A percentile compares a stretch with the other conserved stretches of the same genome.
Conservation (phyloP, 306 rosid genomes). For the Adenanthera pavonina region DNA sequence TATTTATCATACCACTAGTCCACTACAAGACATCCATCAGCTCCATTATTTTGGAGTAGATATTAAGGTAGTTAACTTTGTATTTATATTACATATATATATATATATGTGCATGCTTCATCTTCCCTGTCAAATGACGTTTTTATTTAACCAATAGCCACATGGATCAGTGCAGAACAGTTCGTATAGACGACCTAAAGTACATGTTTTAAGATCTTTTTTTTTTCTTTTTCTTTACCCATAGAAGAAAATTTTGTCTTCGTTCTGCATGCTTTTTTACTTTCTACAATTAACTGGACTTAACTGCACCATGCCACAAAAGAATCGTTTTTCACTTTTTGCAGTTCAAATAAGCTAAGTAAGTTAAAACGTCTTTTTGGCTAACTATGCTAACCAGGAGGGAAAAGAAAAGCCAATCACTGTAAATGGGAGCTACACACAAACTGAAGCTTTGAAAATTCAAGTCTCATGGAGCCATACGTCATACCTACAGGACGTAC, state of each 20-base stretch:
- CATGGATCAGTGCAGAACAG: too few species aligned
- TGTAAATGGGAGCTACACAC: not conserved
- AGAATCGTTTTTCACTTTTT: not conserved
- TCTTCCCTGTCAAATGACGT: not conserved
- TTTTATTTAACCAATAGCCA: too few species aligned
- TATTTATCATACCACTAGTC: too few species aligned
- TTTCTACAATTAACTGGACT: not conserved
- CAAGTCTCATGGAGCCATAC: constrained; percentile 1
- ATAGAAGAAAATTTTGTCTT: not conserved
- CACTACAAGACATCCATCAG: too few species aligned
- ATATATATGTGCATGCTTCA: constrained; percentile 6
- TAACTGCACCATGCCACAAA: constrained; percentile 27
- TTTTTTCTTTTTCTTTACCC: not conserved
- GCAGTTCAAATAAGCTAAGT: not conserved
- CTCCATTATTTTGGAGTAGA: not conserved
- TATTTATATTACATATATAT: not conserved
- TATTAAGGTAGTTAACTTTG: too few species aligned
- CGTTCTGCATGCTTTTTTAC: not conserved
- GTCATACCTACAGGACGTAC: not conserved
- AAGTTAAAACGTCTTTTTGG: not conserved
- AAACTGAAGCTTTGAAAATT: not conserved
- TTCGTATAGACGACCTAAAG: not conserved
- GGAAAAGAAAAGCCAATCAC: not conserved
- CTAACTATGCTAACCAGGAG: not conserved
- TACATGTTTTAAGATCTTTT: not conserved